Base-by-base conservation (phyloP, 495 filamentous ascomycete genomes). In the Elaphomyces granulatus region DNA sequence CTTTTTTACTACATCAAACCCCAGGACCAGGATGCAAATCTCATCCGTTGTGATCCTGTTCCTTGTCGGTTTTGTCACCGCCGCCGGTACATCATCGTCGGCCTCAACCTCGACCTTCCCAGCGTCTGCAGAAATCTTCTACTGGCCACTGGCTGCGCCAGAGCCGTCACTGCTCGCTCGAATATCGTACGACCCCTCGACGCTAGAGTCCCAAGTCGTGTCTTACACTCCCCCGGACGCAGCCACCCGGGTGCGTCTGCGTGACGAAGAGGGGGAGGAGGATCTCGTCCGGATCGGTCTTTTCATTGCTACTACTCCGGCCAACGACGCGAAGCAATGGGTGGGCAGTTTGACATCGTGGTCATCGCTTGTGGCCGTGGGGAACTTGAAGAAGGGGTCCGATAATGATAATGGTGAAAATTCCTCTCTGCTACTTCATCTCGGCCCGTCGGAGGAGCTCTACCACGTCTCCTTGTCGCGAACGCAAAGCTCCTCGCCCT, bases 131-230 rank as follows among this genome's bases (percentile, higher is more conserved):
- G 62, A 67, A 21, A 50, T 68, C 38, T 47, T 61, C 14, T 61
- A 59, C 49, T 68, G 64, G 64, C 59, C 61, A 32, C 16, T 65
- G 12, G 41, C 47, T 19, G 39, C 51, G 15, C 8, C 59, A 8
- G 45, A 61, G 32, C 64, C 64, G 3, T 62, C 59, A 16, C 39
- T 57, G 20, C 55, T 68, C 35, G 61, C 64, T 15, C 60, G 53
- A 30, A 44, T 68, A 46, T 51, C 61, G 26, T 68, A 63, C 38
- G 55, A 65, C 37, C 51, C 54, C 15, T 30, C 45, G 7, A 51
- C 56, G 2, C 43, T 58, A 26, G 52, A 52, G 17, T 53, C 55
- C 31, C 48, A 59, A 16, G 41, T 66, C 4, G 34, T 63, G 12
- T 52, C 61, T 3, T 68, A 61, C 41, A 46, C 54, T 8, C 54